Conservation (phyloP, 2,329 filamentous ascomycete species). For the Diaporthe sp. region DNA sequence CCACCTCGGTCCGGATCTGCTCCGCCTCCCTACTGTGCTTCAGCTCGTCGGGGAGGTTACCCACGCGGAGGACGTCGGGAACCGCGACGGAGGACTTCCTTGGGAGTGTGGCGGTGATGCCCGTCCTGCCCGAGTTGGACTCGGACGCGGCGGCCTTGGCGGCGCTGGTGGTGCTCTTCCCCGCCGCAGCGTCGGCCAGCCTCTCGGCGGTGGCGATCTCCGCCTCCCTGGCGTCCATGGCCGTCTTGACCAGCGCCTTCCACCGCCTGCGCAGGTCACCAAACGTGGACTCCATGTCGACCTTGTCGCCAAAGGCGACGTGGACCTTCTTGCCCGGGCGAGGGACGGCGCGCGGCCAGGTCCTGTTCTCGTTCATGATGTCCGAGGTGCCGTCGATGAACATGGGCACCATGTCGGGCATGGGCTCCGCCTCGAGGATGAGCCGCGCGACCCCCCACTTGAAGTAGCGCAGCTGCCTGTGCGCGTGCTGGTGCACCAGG, state of each 20-base stretch:
- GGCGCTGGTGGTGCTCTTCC: neutral
- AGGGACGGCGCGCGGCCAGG: constrained; percentile 84
- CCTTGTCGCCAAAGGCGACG: constrained; percentile 81
- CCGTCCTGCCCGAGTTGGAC: constrained; percentile 30
- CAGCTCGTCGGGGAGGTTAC: constrained; percentile 73
- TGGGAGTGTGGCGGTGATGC: constrained; percentile 23
- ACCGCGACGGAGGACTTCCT: constrained; percentile 33
- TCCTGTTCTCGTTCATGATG: constrained; percentile 86
- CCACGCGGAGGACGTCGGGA: constrained; percentile 47
- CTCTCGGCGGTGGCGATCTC: constrained; percentile 36
- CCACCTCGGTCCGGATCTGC: constrained; percentile 82
- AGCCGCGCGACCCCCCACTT: constrained; percentile 96
- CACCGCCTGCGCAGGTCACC: constrained; percentile 81
- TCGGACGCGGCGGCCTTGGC: constrained; percentile 18
- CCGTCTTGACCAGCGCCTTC: constrained; percentile 71
- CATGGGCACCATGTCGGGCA: constrained; percentile 90
- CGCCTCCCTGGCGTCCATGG: constrained; percentile 56
- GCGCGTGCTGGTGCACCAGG: constrained; percentile 87
- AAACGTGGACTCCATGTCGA: constrained; percentile 80
- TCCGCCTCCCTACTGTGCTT: constrained; percentile 80
- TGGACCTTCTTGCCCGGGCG: constrained; percentile 76
- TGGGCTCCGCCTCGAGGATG: constrained; percentile 88
- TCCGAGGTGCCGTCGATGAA: constrained; percentile 92
- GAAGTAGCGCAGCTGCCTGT: constrained; percentile 90
- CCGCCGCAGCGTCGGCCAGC: neutral